Evolutionary conservation across 176 grass and related monocot species (phyloP).

Genomic region (Secale cereale): DNA sequence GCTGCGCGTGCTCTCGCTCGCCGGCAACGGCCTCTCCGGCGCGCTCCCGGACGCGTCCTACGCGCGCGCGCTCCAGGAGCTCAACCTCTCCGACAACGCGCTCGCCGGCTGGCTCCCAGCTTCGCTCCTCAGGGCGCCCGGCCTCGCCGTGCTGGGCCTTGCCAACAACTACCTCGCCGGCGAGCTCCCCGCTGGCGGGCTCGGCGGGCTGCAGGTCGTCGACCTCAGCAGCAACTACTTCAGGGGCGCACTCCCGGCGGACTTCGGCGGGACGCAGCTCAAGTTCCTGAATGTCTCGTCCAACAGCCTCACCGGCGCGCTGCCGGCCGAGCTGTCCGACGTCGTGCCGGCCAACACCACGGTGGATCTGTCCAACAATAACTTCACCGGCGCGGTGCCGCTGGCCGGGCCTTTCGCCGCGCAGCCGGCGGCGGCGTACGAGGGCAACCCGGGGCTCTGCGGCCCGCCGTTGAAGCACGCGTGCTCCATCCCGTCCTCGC

Average conservation of each 20-base stretch:
- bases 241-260: conserved; percentile 54
- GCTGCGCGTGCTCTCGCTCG: conserved; percentile 66
- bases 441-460: conserved; percentile 71
- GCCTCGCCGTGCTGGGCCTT: conserved; percentile 52
- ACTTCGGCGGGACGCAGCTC: conserved; percentile 49
- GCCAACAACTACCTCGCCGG: conserved; percentile 65
- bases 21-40: conserved; percentile 55
- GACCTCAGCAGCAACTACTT: conserved; percentile 72
- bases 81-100: conserved; percentile 82
- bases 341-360: conserved; percentile 49
- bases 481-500: conserved; percentile 70
- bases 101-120: conserved; percentile 48
- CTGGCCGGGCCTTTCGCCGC: conserved; percentile 42
- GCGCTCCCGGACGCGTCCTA: conserved; percentile 35
- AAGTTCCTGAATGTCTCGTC: conserved; percentile 64
- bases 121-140: conserved; percentile 37
- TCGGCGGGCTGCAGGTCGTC: conserved; percentile 50
- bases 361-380: conserved; percentile 76
- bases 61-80: conserved; percentile 40
- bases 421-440: conserved; percentile 55
- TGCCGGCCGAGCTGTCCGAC: conserved; percentile 41
- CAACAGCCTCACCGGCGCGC: conserved; percentile 52
- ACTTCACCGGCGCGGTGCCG: conserved; percentile 74
- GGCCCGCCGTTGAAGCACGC: conserved; percentile 56
- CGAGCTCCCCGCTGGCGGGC: conserved; percentile 44